Evolutionary conservation across 1,139 yeast genomes (phyloP).

Genomic region (Komagataea norvegica): DNA sequence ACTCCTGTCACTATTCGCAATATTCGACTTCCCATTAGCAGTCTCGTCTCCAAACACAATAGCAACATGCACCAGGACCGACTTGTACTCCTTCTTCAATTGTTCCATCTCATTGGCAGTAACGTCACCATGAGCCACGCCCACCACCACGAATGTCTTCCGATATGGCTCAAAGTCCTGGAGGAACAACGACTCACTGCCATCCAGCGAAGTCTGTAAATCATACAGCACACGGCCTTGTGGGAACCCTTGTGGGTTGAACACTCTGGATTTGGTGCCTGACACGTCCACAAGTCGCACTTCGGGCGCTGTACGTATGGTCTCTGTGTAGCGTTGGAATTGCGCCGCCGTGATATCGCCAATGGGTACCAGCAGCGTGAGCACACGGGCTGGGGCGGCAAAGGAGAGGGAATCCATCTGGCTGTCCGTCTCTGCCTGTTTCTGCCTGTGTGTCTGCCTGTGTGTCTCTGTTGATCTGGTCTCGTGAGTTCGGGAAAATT

Average conservation of each 20-base stretch:
- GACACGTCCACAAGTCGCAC: conserved; percentile 72
- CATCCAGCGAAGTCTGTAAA: conserved; percentile 45
- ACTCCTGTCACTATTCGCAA: conserved; percentile 8
- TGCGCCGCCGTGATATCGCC: conserved; percentile 46
- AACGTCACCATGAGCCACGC: conserved; percentile 38
- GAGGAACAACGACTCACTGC: conserved; percentile 56
- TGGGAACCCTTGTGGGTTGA: conserved; percentile 85
- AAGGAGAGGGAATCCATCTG: conserved; percentile 33
- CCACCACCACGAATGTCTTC: conserved; percentile 65
- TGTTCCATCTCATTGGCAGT: conserved; percentile 31
- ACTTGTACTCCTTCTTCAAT: conserved; percentile 45
- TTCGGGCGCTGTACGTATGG: conserved; percentile 50
- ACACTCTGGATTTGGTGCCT: conserved; percentile 54
- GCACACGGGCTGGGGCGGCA: conserved; percentile 59
- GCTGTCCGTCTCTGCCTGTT: background rate
- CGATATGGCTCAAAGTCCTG: conserved; percentile 90
- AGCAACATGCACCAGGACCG: conserved; percentile 58
- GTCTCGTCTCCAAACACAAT: conserved; percentile 46
- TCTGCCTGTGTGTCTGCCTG: background rate
- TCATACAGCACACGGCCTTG: conserved; percentile 65
- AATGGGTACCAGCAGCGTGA: conserved; percentile 67
- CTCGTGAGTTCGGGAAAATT: no score
- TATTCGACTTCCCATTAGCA: conserved; percentile 1
- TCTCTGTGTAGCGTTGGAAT: conserved; percentile 44
- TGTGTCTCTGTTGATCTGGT: conserved; percentile 1